These are phyloP conservation scores for Rhizopogon rudus DNA, from an alignment of 768 basidiomycete genomes.

Conservation along the genomic window DNA sequence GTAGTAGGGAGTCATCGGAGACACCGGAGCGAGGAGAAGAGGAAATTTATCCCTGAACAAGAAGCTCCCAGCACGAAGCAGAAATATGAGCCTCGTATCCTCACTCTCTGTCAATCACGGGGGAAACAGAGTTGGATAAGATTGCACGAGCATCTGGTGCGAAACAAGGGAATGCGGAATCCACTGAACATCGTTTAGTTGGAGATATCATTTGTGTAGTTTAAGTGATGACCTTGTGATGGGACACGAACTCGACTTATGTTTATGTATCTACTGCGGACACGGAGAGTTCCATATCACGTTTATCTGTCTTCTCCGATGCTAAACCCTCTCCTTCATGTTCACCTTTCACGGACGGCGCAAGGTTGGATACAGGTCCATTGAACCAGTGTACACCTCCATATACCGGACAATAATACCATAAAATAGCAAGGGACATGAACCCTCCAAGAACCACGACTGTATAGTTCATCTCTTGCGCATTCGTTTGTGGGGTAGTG, in stretches of 20 bases:
- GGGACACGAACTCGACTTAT: not conserved
- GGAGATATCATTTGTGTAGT: no score
- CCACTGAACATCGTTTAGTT: no score
- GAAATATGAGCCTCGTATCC: no score
- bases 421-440: constrained; percentile 14
- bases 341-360: not conserved
- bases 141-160: no score
- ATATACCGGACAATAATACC: constrained; percentile 12
- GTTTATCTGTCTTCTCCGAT: not conserved
- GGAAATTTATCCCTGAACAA: no score
- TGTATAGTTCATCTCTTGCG: constrained; percentile 33
- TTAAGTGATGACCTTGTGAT: not conserved
- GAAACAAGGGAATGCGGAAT: no score
- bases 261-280: not conserved
- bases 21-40: no score
- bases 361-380: constrained; percentile 18
- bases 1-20: no score
- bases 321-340: not conserved
- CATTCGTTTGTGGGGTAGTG: constrained; percentile 19
- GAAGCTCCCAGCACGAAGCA: no score
- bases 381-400: constrained; percentile 24
- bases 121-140: no score
- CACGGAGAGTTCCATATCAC: not conserved
- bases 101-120: no score
- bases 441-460: constrained; percentile 29